These are phyloP conservation scores for Xanthoparmelia taractica DNA, from an alignment of 495 filamentous ascomycete genomes.

Conservation along the genomic window DNA sequence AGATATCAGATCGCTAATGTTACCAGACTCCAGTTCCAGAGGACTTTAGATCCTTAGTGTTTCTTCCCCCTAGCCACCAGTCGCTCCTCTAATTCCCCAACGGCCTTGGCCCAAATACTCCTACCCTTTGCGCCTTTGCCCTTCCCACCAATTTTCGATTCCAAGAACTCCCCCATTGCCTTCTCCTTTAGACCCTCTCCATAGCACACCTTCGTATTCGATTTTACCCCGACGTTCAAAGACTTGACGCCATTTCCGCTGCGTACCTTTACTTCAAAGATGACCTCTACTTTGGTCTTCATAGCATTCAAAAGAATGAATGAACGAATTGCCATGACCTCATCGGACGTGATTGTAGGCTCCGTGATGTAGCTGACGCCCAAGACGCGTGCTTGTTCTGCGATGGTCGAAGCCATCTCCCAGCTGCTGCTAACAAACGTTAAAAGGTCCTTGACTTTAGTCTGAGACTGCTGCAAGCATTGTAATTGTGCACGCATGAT, in stretches of 20 bases:
- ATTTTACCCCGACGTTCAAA: slow-evolving; percentile 30
- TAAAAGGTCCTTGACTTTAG: slow-evolving; percentile 48
- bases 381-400: slow-evolving; percentile 48
- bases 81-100: slow-evolving; percentile 48
- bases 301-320: slow-evolving; percentile 49
- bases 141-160: slow-evolving; percentile 31
- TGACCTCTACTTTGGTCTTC: slow-evolving; percentile 53
- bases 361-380: slow-evolving; percentile 47
- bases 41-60: slow-evolving; percentile 14
- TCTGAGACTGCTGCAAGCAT: slow-evolving; percentile 42
- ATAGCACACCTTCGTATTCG: slow-evolving; percentile 51
- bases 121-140: slow-evolving; percentile 31
- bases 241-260: slow-evolving; percentile 30
- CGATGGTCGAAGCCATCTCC: slow-evolving; percentile 47
- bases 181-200: slow-evolving; percentile 57
- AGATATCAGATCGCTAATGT: too few species aligned
- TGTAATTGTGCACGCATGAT: slow-evolving; percentile 53
- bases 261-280: slow-evolving; percentile 43
- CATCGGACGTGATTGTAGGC: slow-evolving; percentile 47
- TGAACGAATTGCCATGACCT: slow-evolving; percentile 45
- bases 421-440: slow-evolving; percentile 48
- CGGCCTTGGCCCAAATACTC: slow-evolving; percentile 46
- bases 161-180: slow-evolving; percentile 56
- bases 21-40: too few species aligned
- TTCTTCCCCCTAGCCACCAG: slow-evolving; percentile 50